phyloP scores from a whole-genome alignment of 2,329 filamentous ascomycete genomes.

The Aspergillus latus region DNA sequence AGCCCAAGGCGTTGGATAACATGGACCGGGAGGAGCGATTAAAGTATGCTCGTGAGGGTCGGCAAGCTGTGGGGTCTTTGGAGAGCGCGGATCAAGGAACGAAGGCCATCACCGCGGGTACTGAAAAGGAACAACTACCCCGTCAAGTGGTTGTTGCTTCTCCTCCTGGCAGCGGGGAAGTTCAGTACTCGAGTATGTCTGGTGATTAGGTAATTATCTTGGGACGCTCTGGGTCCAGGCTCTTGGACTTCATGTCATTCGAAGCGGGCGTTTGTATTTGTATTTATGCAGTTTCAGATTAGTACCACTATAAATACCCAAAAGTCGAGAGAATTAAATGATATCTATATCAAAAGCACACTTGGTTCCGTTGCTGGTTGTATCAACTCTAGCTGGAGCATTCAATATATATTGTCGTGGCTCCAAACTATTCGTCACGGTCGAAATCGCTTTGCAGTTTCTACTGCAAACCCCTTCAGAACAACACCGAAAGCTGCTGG shows the following conservation, averaged over 20 bases:
- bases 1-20: slow-evolving; percentile 85
- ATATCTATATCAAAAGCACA: too few relatives aligned
- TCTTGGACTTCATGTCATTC: slow-evolving; percentile 26
- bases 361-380: too few relatives aligned
- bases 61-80: slow-evolving; percentile 57
- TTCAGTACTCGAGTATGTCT: slow-evolving; percentile 80
- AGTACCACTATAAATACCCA: slow-evolving; percentile 21
- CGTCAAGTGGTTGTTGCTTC: slow-evolving; percentile 60
- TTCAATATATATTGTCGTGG: too few relatives aligned
- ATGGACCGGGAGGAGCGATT: slow-evolving; percentile 84
- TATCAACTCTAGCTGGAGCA: too few relatives aligned
- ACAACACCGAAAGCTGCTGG: too few relatives aligned
- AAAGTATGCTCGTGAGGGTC: slow-evolving; percentile 76
- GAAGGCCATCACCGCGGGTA: slow-evolving; percentile 38
- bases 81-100: slow-evolving; percentile 40
- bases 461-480: too few relatives aligned
- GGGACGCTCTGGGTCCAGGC: slow-evolving; percentile 17
- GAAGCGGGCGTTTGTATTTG: slow-evolving; percentile 34
- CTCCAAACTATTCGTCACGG: too few relatives aligned
- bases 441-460: too few relatives aligned
- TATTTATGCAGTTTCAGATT: slow-evolving; percentile 28
- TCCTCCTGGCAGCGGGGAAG: slow-evolving; percentile 74
- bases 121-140: slow-evolving; percentile 37
- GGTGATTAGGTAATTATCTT: slow-evolving; percentile 60
- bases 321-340: slow-evolving; percentile 15